Percentiles rank a stretch among this genome's conserved stretches.
These are phyloP conservation scores for Yamadazyma diddensiae DNA, from an alignment of 1,139 yeast genomes.

Conservation along the genomic window DNA sequence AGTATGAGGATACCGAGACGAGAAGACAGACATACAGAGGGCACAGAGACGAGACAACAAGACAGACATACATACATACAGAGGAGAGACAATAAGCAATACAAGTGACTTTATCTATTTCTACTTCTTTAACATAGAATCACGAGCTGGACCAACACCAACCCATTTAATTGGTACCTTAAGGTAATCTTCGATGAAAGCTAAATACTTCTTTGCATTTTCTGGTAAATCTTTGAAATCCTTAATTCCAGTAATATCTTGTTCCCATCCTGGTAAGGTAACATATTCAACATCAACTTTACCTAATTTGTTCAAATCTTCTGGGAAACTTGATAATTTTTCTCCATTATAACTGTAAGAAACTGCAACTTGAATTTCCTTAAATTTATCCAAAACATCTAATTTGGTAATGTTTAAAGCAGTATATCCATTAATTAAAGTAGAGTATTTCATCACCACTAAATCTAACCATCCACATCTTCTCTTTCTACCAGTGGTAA, in stretches of 20 bases:
- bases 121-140: slow-evolving; percentile 60
- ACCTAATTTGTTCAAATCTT: slow-evolving; percentile 75
- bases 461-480: slow-evolving; percentile 99
- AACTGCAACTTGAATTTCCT: slow-evolving; percentile 83
- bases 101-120: too few species aligned
- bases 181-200: slow-evolving; percentile 79
- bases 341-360: slow-evolving; percentile 79
- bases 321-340: slow-evolving; percentile 80
- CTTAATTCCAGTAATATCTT: slow-evolving; percentile 71
- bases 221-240: slow-evolving; percentile 78
- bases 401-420: slow-evolving; percentile 90
- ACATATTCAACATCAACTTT: slow-evolving; percentile 89
- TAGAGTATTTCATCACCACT: slow-evolving; percentile 89
- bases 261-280: slow-evolving; percentile 93
- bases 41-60: not conserved
- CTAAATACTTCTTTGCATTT: slow-evolving; percentile 80
- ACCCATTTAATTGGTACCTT: slow-evolving; percentile 92
- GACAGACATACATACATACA: too few species aligned
- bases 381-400: slow-evolving; percentile 88
- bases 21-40: not conserved
- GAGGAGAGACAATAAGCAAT: too few species aligned
- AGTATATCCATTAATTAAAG: slow-evolving; percentile 91
- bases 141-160: slow-evolving; percentile 98
- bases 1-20: not conserved
- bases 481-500: slow-evolving; percentile 98